Percentiles rank a stretch among this genome's conserved stretches.
These are phyloP conservation scores for Pichia phayaonensis DNA, from an alignment of 805 yeast species.

Conservation along the genomic window DNA sequence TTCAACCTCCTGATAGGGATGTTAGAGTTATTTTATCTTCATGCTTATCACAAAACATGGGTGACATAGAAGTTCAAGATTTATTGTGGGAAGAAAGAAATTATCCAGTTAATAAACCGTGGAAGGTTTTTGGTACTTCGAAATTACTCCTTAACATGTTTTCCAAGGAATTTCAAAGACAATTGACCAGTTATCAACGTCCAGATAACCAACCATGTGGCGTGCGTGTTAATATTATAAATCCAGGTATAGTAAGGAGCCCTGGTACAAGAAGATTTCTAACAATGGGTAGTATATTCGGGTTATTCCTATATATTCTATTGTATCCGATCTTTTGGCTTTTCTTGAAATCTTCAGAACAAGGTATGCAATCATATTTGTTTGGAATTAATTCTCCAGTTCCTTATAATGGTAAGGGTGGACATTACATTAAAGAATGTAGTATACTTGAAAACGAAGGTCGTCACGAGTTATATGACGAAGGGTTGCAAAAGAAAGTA, in stretches of 20 bases:
- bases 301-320: slow-evolving; percentile 53
- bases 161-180: slow-evolving; percentile 71
- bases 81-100: slow-evolving; percentile 52
- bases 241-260: slow-evolving; percentile 90
- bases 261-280: slow-evolving; percentile 74
- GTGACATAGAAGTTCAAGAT: slow-evolving; percentile 52
- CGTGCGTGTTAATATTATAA: slow-evolving; percentile 64
- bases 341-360: slow-evolving; percentile 61
- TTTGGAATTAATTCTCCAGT: slow-evolving; percentile 69
- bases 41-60: slow-evolving; percentile 73
- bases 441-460: slow-evolving; percentile 39
- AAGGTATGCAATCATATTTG: slow-evolving; percentile 75
- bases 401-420: slow-evolving; percentile 53
- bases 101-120: slow-evolving; percentile 59
- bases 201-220: slow-evolving; percentile 67
- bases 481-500: slow-evolving; percentile 53
- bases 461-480: slow-evolving; percentile 52
- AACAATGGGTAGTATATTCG: slow-evolving; percentile 64
- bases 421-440: slow-evolving; percentile 70
- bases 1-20: slow-evolving; percentile 93
- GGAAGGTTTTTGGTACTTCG: slow-evolving; percentile 74
- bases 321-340: slow-evolving; percentile 80
- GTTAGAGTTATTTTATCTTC: slow-evolving; percentile 75
- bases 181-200: slow-evolving; percentile 50
- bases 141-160: slow-evolving; percentile 70